These are phyloP conservation scores for Vishniacozyma victoriae DNA, from an alignment of 768 basidiomycete species.

Conservation along the genomic window DNA sequence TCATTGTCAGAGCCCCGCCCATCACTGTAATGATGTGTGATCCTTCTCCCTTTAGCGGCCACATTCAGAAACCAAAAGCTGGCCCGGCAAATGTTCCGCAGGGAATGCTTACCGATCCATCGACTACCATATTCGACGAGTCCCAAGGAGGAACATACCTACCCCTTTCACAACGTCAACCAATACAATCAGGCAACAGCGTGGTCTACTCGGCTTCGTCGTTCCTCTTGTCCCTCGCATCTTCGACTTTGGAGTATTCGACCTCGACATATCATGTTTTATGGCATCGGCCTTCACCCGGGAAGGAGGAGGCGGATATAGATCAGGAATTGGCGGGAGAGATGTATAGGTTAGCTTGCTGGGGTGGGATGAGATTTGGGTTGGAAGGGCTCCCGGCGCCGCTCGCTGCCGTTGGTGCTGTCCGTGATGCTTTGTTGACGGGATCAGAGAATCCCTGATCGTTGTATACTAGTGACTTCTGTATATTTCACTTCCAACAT, in stretches of 20 bases:
- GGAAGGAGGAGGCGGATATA: not conserved
- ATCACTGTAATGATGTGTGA: not conserved
- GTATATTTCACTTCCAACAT: not conserved
- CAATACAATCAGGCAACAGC: not conserved
- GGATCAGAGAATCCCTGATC: not conserved
- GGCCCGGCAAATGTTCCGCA: constrained; percentile 7
- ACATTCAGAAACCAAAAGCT: constrained; percentile 2
- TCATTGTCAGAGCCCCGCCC: not conserved
- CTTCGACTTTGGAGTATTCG: not conserved
- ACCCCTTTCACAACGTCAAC: not conserved
- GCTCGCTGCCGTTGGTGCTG: no score
- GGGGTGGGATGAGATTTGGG: not conserved
- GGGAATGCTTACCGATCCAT: constrained; percentile 18
- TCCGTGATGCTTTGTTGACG: no score
- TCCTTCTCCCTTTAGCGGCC: not conserved
- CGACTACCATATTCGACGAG: constrained; percentile 20
- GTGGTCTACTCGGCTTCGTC: constrained; percentile 8
- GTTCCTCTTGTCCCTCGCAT: constrained; percentile 1
- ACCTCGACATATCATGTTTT: constrained; percentile 4
- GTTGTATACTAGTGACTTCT: constrained; percentile 8
- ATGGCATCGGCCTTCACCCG: not conserved
- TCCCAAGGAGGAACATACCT: constrained; percentile 5
- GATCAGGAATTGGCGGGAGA: not conserved
- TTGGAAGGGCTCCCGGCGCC: not conserved
- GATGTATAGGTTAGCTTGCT: constrained; percentile 4